Evolutionary conservation across 768 basidiomycete species (phyloP).

Genomic region (Termitomyces sp.): DNA sequence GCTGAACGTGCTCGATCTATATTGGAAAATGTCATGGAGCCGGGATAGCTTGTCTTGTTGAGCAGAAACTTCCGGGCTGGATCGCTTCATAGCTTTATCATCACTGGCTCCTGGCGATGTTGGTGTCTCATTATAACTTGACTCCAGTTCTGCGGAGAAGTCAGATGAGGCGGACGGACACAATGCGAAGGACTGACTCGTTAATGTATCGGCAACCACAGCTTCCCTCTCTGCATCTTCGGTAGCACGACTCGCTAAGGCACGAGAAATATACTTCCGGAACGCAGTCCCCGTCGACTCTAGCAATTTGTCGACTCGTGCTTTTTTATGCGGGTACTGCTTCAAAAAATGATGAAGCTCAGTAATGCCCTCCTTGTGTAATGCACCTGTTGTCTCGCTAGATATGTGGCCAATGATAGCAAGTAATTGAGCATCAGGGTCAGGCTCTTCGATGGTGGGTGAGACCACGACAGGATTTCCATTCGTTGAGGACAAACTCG

Average conservation of each 20-base stretch:
- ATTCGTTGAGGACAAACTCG: slow-evolving; percentile 61
- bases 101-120: slow-evolving; percentile 22
- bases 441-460: slow-evolving; percentile 71
- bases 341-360: slow-evolving; percentile 93
- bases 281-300: slow-evolving; percentile 88
- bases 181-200: slow-evolving; percentile 49
- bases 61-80: slow-evolving; percentile 31
- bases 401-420: slow-evolving; percentile 85
- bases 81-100: slow-evolving; percentile 28
- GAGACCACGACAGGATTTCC: slow-evolving; percentile 47
- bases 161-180: slow-evolving; percentile 4
- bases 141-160: slow-evolving; percentile 54
- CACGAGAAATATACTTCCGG: slow-evolving; percentile 87
- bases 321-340: slow-evolving; percentile 80
- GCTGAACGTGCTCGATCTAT: slow-evolving; percentile 64
- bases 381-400: slow-evolving; percentile 82
- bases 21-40: slow-evolving; percentile 81
- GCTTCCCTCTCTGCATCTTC: slow-evolving; percentile 80
- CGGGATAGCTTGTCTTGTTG: slow-evolving; percentile 67
- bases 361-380: slow-evolving; percentile 93
- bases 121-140: slow-evolving; percentile 42
- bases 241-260: slow-evolving; percentile 82
- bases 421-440: slow-evolving; percentile 81
- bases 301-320: slow-evolving; percentile 82
- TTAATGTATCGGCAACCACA: slow-evolving; percentile 80